A percentile compares a stretch with the other conserved stretches of the same genome.
Conservation (phyloP, 495 filamentous ascomycete genomes). For the Aspergillus ellipticus region DNA sequence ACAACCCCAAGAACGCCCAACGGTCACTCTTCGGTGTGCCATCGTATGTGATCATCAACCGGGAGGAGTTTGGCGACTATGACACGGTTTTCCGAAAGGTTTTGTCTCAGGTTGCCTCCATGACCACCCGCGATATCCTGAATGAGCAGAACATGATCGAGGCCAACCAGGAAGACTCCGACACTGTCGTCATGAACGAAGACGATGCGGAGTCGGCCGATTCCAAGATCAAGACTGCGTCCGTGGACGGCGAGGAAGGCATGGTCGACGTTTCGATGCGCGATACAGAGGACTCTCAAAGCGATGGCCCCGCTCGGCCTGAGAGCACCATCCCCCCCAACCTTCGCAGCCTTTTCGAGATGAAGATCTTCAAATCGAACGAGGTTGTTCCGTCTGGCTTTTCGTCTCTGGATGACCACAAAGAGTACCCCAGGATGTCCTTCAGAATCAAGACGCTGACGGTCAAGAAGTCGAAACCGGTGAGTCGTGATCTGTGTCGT, state of each 20-base stretch:
- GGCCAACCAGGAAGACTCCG: constrained; percentile 55
- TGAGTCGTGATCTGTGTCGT: background rate
- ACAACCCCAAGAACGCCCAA: constrained; percentile 38
- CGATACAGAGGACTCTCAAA: constrained; percentile 40
- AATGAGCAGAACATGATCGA: constrained; percentile 38
- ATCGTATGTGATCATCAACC: constrained; percentile 55
- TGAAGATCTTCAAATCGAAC: constrained; percentile 54
- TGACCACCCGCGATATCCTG: constrained; percentile 62
- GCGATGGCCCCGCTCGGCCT: constrained; percentile 20
- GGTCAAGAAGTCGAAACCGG: constrained; percentile 13
- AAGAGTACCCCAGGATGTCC: constrained; percentile 52
- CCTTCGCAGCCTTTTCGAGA: constrained; percentile 67
- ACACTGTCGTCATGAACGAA: constrained; percentile 65
- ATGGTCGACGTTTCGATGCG: constrained; percentile 88
- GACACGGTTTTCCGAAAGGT: constrained; percentile 61
- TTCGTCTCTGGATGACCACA: constrained; percentile 53
- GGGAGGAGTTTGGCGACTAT: constrained; percentile 58
- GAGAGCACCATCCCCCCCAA: constrained; percentile 47
- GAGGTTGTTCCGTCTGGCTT: constrained; percentile 63
- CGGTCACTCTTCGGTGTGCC: constrained; percentile 51
- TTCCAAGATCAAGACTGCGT: constrained; percentile 65
- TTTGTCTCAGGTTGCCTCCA: constrained; percentile 49
- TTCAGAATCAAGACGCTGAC: constrained; percentile 38
- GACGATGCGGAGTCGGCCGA: constrained; percentile 73
- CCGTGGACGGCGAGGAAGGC: constrained; percentile 84